Conservation (phyloP, 768 basidiomycete genomes). For the Butyriboletus loyo region DNA sequence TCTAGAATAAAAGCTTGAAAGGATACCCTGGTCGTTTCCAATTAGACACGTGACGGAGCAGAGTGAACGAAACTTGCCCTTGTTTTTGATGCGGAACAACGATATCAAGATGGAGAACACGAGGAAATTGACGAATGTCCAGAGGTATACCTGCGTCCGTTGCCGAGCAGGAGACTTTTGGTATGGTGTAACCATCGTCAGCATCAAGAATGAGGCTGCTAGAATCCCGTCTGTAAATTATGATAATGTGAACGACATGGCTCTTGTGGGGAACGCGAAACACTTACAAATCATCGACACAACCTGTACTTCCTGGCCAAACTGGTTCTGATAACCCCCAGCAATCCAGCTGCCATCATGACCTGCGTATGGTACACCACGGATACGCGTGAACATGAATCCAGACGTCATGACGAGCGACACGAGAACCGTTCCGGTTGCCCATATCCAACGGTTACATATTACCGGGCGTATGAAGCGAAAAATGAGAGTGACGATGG, state of each 20-base stretch:
- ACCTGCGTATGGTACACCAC: conserved; percentile 67
- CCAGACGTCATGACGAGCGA: conserved; percentile 87
- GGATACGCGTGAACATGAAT: conserved; percentile 95
- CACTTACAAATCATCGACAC: conserved; percentile 80
- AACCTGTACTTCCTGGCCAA: conserved; percentile 90
- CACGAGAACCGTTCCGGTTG: conserved; percentile 53
- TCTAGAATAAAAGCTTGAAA: conserved; percentile 70
- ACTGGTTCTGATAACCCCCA: conserved; percentile 84
- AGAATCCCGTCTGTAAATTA: conserved; percentile 72
- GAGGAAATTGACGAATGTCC: conserved; percentile 77
- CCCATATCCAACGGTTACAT: conserved; percentile 77
- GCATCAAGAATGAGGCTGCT: conserved; percentile 72
- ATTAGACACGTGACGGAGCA: neutral
- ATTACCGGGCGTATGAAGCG: conserved; percentile 65
- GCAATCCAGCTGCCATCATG: conserved; percentile 78
- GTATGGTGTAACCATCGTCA: conserved; percentile 78
- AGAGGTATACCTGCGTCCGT: conserved; percentile 84
- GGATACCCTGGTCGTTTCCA: conserved; percentile 57
- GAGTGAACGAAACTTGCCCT: conserved; percentile 46
- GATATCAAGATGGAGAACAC: conserved; percentile 85
- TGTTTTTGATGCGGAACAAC: conserved; percentile 88
- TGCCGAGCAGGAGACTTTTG: conserved; percentile 72
- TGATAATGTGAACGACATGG: conserved; percentile 2
- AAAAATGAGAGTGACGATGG: conserved; percentile 49
- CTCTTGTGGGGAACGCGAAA: neutral